Evolutionary conservation across 306 rosid species (phyloP).

Genomic region (Psophocarpus tetragonolobus): DNA sequence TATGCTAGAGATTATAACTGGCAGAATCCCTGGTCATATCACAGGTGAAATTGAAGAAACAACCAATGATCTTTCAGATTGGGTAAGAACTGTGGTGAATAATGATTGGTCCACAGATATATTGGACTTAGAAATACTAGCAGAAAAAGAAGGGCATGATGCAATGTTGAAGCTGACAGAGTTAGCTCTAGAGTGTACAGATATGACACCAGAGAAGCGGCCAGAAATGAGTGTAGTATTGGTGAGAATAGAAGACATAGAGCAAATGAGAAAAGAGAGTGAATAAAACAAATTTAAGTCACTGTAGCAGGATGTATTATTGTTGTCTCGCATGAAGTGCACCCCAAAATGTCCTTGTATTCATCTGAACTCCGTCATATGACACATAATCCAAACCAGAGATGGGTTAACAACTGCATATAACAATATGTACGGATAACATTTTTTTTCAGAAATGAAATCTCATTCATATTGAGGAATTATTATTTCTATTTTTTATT

Average conservation of each 20-base stretch:
- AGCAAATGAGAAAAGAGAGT: conserved; percentile 39
- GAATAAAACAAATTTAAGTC: conserved; percentile 26
- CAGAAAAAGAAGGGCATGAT: conserved; percentile 62
- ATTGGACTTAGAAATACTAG: conserved; percentile 58
- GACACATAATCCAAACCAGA: conserved; percentile 30
- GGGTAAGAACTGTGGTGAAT: conserved; percentile 71
- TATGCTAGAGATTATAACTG: conserved; percentile 72
- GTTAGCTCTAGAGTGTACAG: conserved; percentile 68
- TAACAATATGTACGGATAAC: background rate
- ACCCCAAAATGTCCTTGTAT: background rate
- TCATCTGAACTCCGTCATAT: background rate
- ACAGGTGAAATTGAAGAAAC: conserved; percentile 40
- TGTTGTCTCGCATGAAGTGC: conserved; percentile 15
- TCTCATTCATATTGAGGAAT: background rate
- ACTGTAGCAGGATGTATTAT: background rate
- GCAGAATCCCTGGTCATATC: conserved; percentile 63
- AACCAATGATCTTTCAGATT: conserved; percentile 59
- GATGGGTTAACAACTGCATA: background rate
- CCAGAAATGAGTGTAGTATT: conserved; percentile 60
- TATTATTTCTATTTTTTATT: background rate
- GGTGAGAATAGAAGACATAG: conserved; percentile 57
- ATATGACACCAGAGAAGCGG: conserved; percentile 50
- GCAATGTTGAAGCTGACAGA: conserved; percentile 69
- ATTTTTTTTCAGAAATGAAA: conserved; percentile 1
- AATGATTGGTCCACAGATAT: conserved; percentile 80